phyloP scores from a whole-genome alignment of 2,329 filamentous ascomycete genomes.

The Diaporthe eres region DNA sequence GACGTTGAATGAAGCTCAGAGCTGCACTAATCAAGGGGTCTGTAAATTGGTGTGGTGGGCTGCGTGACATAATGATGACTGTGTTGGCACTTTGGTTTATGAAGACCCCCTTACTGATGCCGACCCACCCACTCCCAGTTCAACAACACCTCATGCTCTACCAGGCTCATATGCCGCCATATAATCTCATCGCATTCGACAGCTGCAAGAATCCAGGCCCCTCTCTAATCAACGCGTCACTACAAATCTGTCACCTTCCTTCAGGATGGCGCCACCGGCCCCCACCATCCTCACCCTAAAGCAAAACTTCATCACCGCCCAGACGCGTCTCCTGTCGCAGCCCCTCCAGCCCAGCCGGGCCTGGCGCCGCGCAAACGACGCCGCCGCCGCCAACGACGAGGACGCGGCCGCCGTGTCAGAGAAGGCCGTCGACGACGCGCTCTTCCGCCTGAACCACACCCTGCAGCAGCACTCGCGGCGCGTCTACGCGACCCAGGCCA shows the following conservation, averaged over 20 bases:
- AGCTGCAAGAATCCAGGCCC: background rate
- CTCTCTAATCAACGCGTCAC: background rate
- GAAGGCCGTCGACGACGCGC: slow-evolving; percentile 68
- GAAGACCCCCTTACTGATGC: background rate
- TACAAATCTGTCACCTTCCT: background rate
- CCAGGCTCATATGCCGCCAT: background rate
- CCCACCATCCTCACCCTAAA: slow-evolving; percentile 75
- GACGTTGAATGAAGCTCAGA: background rate
- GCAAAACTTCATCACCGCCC: slow-evolving; percentile 72
- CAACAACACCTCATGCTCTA: background rate
- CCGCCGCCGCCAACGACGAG: slow-evolving; percentile 53
- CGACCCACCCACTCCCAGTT: background rate
- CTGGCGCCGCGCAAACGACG: slow-evolving; percentile 65
- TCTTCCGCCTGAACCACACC: slow-evolving; percentile 71
- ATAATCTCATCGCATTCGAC: background rate
- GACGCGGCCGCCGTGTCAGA: slow-evolving; percentile 54
- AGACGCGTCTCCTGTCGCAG: slow-evolving; percentile 74
- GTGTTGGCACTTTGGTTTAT: background rate
- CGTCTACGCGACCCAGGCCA: slow-evolving; percentile 78
- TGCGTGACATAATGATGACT: background rate
- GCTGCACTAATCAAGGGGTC: background rate
- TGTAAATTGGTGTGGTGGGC: background rate
- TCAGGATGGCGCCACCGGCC: slow-evolving; percentile 50
- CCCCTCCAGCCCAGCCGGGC: slow-evolving; percentile 68
- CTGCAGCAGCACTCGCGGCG: slow-evolving; percentile 76